A percentile compares a stretch with the other conserved stretches of the same genome.
These are phyloP conservation scores for Boletus tomentosulus DNA, from an alignment of 768 basidiomycete genomes.

Conservation along the genomic window DNA sequence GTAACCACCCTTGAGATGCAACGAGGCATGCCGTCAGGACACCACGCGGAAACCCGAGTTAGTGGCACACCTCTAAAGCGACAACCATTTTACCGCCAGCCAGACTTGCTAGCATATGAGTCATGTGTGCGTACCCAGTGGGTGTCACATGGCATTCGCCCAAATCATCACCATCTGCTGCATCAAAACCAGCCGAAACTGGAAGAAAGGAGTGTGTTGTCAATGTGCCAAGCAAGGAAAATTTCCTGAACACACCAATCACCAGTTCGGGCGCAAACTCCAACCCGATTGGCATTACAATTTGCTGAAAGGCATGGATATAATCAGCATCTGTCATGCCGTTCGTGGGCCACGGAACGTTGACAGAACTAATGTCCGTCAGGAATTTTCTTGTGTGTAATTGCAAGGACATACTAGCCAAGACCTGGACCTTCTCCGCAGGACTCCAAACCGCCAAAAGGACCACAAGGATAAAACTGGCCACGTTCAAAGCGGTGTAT, in stretches of 20 bases:
- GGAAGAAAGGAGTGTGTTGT: neutral
- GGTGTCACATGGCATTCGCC: constrained; percentile 92
- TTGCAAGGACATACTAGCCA: constrained; percentile 65
- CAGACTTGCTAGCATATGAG: constrained; percentile 88
- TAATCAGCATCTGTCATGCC: constrained; percentile 97
- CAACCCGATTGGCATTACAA: constrained; percentile 95
- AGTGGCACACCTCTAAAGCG: constrained; percentile 73
- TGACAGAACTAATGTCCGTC: constrained; percentile 67
- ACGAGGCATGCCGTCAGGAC: constrained; percentile 1
- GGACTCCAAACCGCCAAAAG: constrained; percentile 82
- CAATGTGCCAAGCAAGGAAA: neutral
- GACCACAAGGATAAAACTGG: constrained; percentile 87
- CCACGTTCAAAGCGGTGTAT: constrained; percentile 94
- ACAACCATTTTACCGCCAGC: constrained; percentile 88
- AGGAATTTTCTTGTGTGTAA: constrained; percentile 6
- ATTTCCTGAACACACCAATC: constrained; percentile 61
- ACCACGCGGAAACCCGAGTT: constrained; percentile 5
- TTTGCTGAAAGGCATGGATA: constrained; percentile 90
- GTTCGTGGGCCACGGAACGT: constrained; percentile 86
- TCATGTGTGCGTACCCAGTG: constrained; percentile 96
- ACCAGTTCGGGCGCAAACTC: constrained; percentile 96
- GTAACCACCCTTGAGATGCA: constrained; percentile 77
- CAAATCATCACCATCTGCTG: constrained; percentile 87
- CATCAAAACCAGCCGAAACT: constrained; percentile 99
- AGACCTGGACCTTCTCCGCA: constrained; percentile 80